Base-by-base conservation (phyloP, 2,329 filamentous ascomycete species). In the Didymella sp. region DNA sequence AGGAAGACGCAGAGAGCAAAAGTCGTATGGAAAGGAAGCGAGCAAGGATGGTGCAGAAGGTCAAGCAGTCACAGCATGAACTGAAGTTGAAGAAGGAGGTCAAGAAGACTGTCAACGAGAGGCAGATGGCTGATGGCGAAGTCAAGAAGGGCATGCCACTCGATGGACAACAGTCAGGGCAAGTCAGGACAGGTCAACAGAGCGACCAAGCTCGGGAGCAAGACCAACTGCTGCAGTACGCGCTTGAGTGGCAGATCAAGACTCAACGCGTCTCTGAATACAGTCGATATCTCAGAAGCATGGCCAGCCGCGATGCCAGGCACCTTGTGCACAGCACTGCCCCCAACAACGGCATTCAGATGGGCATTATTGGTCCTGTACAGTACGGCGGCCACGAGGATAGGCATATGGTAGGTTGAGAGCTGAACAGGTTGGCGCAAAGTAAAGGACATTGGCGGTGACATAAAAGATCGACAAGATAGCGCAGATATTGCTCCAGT, bases 191-290 rank as follows among this genome's bases (percentile, higher is more conserved):
- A 24, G 19, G n/a, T 15, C 37, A 49, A 4, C 22, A 45, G 19
- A 33, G 11, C 17, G 21, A 21, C 0, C 30, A 55, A 6, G 22
- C 41, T 12, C 27, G 61, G n/a, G 21, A 25, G 1, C 19, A 55
- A 5, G 22, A 43, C 9, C 30, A 62, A 21, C 25, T 53, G 13
- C 22, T 53, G 5, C 24, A 61, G 6, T 35, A 54, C 12, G 50
- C 50, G 12, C 38, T 63, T 12, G 56, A 65, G 38, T 68, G 65
- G 65, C 62, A 67, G 44, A 51, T 60, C 4, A 66, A 62, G 43
- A 46, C 53, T 7, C 60, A 61, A 47, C 66, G 66, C 7, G 66
- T 69, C 6, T 59, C 54, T 8, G 60, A 67, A 35, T 69, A 69
- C 45, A 62, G 52, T 30, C 51, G 42, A 21, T 68, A 68, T 21